These are phyloP conservation scores for Cotoneaster glaucophyllus DNA, from an alignment of 306 rosid genomes.

Conservation along the genomic window DNA sequence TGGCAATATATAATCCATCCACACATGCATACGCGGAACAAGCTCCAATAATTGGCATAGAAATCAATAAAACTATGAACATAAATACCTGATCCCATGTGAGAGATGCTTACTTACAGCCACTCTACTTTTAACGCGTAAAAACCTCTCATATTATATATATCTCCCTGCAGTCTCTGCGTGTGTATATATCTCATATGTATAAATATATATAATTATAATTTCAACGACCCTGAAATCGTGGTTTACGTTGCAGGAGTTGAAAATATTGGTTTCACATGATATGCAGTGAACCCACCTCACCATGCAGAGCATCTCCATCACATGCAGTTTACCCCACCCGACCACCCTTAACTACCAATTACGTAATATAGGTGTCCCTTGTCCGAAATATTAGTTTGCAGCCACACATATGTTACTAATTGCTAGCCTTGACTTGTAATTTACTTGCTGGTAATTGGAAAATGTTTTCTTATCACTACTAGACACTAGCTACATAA, in stretches of 20 bases:
- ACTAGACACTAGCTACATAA: no score
- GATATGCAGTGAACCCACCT: conserved; percentile 6
- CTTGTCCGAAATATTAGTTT: no score
- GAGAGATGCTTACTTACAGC: neutral
- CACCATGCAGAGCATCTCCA: neutral
- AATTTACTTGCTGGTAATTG: no score
- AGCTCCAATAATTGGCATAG: neutral
- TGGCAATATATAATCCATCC: neutral
- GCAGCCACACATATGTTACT: no score
- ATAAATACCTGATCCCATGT: conserved; percentile 5
- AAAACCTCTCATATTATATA: neutral
- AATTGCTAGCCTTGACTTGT: no score
- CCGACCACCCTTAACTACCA: neutral
- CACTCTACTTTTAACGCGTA: conserved; percentile 5
- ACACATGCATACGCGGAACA: neutral
- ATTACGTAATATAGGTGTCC: no score
- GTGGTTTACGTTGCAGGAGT: neutral
- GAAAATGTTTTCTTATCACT: no score
- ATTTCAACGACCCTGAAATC: conserved; percentile 13
- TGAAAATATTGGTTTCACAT: neutral
- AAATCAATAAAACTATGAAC: neutral
- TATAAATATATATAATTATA: no score
- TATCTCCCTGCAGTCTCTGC: no score
- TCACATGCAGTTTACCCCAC: conserved; percentile 20
- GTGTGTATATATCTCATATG: no score